phyloP scores from a whole-genome alignment of 2,329 filamentous ascomycete genomes.

The Cercospora sp. region DNA sequence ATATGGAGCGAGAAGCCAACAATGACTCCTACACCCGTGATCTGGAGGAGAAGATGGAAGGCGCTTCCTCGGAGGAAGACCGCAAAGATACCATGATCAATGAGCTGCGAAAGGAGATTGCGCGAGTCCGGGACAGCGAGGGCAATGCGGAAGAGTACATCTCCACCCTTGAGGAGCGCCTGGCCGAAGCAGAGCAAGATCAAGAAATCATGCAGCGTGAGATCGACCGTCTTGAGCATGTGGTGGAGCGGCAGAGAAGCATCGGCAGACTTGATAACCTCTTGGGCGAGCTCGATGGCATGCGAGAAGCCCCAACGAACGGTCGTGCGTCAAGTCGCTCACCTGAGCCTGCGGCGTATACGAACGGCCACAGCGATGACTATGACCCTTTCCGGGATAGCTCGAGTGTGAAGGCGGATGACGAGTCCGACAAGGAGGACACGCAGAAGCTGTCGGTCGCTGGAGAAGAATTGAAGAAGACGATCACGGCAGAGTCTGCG shows the following conservation, averaged over 20 bases:
- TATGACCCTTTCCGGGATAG: slow-evolving; percentile 33
- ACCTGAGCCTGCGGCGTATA: slow-evolving; percentile 10
- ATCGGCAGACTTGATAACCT: slow-evolving; percentile 92
- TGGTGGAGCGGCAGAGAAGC: slow-evolving; percentile 91
- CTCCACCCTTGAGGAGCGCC: slow-evolving; percentile 88
- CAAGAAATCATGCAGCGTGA: slow-evolving; percentile 96
- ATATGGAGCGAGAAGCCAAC: slow-evolving; percentile 85
- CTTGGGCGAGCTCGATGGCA: slow-evolving; percentile 77
- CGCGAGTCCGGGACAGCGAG: slow-evolving; percentile 85
- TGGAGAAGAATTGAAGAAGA: slow-evolving; percentile 17
- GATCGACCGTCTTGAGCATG: slow-evolving; percentile 88
- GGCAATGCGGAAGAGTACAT: slow-evolving; percentile 93
- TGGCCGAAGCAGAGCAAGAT: slow-evolving; percentile 95
- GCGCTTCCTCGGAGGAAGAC: slow-evolving; percentile 87
- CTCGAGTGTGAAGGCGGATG: slow-evolving; percentile 15
- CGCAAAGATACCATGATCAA: slow-evolving; percentile 82
- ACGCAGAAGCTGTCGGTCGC: slow-evolving; percentile 13
- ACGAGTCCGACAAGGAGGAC: slow-evolving; percentile 27
- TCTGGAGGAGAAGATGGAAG: slow-evolving; percentile 85
- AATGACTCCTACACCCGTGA: slow-evolving; percentile 93
- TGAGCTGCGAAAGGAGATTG: slow-evolving; percentile 88
- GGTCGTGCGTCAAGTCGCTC: slow-evolving; percentile 21
- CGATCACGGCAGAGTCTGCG: slow-evolving; percentile 42
- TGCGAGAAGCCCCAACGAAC: slow-evolving; percentile 23
- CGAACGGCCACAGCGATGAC: slow-evolving; percentile 29